Conservation (phyloP, 2,329 filamentous ascomycete genomes). For the Diplodia mutila region DNA sequence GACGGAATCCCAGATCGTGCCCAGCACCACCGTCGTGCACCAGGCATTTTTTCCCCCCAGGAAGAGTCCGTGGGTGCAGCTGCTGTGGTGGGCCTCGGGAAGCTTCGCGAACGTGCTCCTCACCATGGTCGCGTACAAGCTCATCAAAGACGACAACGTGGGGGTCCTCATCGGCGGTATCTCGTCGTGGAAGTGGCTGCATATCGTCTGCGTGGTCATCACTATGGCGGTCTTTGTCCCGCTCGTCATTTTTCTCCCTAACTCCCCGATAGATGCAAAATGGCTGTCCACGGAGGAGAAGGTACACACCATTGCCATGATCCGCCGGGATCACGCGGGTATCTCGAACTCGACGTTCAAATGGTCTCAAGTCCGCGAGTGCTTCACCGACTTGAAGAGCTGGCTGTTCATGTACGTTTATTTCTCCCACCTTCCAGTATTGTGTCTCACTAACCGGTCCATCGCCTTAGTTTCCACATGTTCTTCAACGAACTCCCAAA, state of each 20-base stretch:
- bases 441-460: not conserved
- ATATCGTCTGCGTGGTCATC: not conserved
- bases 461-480: not conserved
- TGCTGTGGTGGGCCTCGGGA: not conserved
- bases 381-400: constrained; percentile 60
- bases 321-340: constrained; percentile 45
- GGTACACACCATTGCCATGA: not conserved
- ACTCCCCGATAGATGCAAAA: not conserved
- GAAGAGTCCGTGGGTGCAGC: not conserved
- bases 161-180: not conserved
- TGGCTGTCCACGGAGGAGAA: not conserved
- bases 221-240: not conserved
- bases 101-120: constrained; percentile 1
- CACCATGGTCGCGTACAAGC: not conserved
- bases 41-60: not conserved
- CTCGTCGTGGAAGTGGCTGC: constrained; percentile 2
- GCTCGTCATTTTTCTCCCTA: not conserved
- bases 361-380: constrained; percentile 65
- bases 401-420: constrained; percentile 44
- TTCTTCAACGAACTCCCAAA: constrained; percentile 3
- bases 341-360: constrained; percentile 73
- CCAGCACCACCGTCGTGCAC: not conserved
- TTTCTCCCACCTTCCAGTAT: too few relatives aligned
- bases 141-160: not conserved
- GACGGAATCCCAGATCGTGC: constrained; percentile 1